phyloP scores from a whole-genome alignment of 1,139 yeast genomes.

The Saccharomycopsis crataegensis region DNA sequence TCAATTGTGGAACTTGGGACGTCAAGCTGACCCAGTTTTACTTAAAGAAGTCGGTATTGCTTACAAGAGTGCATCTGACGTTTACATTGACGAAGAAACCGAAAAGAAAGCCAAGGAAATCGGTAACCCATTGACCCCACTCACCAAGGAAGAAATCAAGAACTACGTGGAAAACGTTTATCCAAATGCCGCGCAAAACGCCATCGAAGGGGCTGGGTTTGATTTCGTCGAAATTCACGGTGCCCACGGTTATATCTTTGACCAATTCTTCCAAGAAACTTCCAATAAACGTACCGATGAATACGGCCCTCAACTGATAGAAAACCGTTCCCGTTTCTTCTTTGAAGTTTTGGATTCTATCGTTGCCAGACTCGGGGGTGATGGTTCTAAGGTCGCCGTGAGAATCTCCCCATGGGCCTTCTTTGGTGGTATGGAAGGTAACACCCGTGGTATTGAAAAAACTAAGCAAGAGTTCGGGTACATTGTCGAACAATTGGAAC shows the following conservation, averaged over 20 bases:
- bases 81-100: conserved; percentile 30
- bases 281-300: conserved; percentile 57
- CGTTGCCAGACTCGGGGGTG: conserved; percentile 11
- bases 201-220: conserved; percentile 46
- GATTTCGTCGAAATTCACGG: conserved; percentile 64
- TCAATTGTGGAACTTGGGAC: conserved; percentile 39
- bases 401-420: conserved; percentile 56
- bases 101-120: conserved; percentile 28
- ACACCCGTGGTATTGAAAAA: conserved; percentile 29
- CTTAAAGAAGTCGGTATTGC: conserved; percentile 27
- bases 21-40: conserved; percentile 27
- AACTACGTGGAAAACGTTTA: conserved; percentile 28
- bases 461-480: conserved; percentile 28
- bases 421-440: conserved; percentile 34
- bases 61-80: conserved; percentile 30
- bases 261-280: conserved; percentile 46
- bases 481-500: conserved; percentile 31
- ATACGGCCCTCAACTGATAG: conserved; percentile 57
- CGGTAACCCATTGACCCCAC: conserved; percentile 29
- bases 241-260: conserved; percentile 64
- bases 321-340: conserved; percentile 53
- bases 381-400: conserved; percentile 30
- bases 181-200: conserved; percentile 32
- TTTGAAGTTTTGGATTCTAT: conserved; percentile 51
- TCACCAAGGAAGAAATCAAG: conserved; percentile 33